A percentile compares a stretch with the other conserved stretches of the same genome.
Evolutionary conservation across 768 basidiomycete genomes (phyloP).

Genomic region (Podaxis sp.): DNA sequence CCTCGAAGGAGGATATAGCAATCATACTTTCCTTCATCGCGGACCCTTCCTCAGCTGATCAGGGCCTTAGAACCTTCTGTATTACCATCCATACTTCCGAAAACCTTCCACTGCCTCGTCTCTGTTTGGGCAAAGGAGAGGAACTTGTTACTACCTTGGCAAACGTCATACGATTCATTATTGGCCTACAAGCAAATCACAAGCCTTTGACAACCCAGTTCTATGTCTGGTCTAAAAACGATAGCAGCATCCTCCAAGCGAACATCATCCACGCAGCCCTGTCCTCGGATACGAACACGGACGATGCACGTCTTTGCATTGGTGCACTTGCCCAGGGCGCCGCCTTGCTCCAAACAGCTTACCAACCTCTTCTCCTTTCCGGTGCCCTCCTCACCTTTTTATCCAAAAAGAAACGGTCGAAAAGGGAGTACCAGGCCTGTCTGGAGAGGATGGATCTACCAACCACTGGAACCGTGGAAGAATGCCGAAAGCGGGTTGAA

Average conservation of each 20-base stretch:
- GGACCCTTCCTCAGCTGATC: conserved; percentile 31
- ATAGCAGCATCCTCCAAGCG: conserved; percentile 34
- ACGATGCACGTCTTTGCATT: conserved; percentile 41
- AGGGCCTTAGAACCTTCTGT: conserved; percentile 31
- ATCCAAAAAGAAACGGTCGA: conserved; percentile 27
- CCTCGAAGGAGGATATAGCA: conserved; percentile 39
- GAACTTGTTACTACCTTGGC: conserved; percentile 33
- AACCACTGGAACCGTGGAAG: conserved; percentile 31
- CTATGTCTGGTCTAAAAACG: conserved; percentile 41
- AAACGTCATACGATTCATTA: conserved; percentile 29
- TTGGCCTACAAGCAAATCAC: conserved; percentile 15
- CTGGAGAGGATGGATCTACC: conserved; percentile 35
- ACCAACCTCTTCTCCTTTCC: conserved; percentile 42
- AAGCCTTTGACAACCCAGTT: conserved; percentile 34
- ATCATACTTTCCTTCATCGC: conserved; percentile 38
- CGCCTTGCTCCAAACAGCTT: conserved; percentile 42
- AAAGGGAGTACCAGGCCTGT: conserved; percentile 34
- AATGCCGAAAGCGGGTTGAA: conserved; percentile 33
- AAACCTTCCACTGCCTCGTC: conserved; percentile 18
- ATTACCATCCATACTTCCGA: conserved; percentile 27
- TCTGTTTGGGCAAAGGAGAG: conserved; percentile 19
- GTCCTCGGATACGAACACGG: conserved; percentile 21
- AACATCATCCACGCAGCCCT: conserved; percentile 40
- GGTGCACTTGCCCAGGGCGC: conserved; percentile 47
- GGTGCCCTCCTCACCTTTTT: conserved; percentile 40